Percentiles rank a stretch among this genome's conserved stretches.
phyloP scores from a whole-genome alignment of 2,329 filamentous ascomycete genomes.

The Thielaviopsis musarum region DNA sequence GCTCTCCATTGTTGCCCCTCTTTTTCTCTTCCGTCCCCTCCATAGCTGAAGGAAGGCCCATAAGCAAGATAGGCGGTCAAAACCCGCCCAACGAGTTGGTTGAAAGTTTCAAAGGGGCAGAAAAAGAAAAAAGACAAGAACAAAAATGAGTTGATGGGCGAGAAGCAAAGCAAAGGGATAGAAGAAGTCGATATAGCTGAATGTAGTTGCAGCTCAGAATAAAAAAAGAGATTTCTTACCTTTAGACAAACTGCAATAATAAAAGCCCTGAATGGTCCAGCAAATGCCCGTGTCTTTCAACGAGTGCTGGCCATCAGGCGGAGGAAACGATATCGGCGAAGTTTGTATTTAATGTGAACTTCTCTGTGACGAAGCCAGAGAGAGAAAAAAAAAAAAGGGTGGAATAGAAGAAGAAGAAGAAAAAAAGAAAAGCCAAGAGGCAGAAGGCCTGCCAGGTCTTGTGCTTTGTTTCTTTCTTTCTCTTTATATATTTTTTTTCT shows the following conservation, averaged over 20 bases:
- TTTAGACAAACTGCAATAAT: background rate
- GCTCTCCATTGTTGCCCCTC: too few relatives aligned
- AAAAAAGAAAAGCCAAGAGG: conserved; percentile 13
- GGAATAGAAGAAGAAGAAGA: conserved; percentile 10
- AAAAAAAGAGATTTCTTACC: background rate
- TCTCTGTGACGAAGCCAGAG: conserved; percentile 4
- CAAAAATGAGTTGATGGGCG: too few relatives aligned
- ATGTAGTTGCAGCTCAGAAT: background rate
- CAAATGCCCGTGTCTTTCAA: conserved; percentile 2
- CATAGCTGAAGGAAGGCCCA: too few relatives aligned
- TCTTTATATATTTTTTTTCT: background rate
- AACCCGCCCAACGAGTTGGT: too few relatives aligned
- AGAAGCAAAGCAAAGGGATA: background rate
- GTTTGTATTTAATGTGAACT: background rate
- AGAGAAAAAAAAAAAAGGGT: conserved; percentile 14
- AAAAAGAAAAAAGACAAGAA: too few relatives aligned
- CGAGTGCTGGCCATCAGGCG: conserved; percentile 4
- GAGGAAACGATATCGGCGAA: background rate
- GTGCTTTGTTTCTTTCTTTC: too few relatives aligned
- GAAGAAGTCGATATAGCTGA: conserved; percentile 13
- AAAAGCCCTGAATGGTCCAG: conserved; percentile 3
- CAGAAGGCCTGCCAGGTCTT: conserved; percentile 5
- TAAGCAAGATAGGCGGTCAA: too few relatives aligned
- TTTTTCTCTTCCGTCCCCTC: too few relatives aligned
- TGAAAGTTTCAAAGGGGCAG: too few relatives aligned